These are phyloP conservation scores for Suillus tomentosus DNA, from an alignment of 768 basidiomycete species.

Conservation along the genomic window DNA sequence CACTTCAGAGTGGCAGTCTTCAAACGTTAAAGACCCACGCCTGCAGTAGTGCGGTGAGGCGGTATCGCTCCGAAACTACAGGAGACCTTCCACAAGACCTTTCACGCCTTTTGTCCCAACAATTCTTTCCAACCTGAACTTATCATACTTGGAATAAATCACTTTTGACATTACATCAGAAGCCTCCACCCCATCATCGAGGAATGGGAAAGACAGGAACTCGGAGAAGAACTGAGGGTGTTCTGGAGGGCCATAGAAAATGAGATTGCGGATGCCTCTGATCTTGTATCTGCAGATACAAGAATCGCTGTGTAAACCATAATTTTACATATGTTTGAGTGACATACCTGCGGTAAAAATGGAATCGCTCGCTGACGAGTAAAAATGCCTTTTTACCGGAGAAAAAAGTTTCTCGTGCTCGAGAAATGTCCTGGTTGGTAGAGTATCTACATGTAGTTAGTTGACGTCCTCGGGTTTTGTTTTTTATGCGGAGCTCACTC, in stretches of 20 bases:
- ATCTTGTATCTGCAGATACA: conserved; percentile 74
- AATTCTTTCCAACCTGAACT: conserved; percentile 85
- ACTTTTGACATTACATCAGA: conserved; percentile 82
- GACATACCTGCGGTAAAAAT: conserved; percentile 86
- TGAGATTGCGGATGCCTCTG: conserved; percentile 86
- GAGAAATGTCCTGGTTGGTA: conserved; percentile 90
- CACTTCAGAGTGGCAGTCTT: background rate
- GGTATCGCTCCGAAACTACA: background rate
- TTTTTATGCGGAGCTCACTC: conserved; percentile 56
- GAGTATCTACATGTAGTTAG: conserved; percentile 64
- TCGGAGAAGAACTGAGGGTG: conserved; percentile 94
- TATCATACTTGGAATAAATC: conserved; percentile 88
- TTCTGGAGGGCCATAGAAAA: conserved; percentile 92
- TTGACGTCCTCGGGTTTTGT: background rate
- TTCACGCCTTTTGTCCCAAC: conserved; percentile 28
- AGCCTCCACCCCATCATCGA: conserved; percentile 84
- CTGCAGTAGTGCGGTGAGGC: background rate
- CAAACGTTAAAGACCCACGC: background rate
- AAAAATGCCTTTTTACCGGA: conserved; percentile 83
- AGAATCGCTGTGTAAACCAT: background rate
- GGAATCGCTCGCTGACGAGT: conserved; percentile 95
- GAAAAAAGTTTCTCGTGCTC: conserved; percentile 93
- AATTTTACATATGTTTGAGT: background rate
- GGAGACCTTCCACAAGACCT: conserved; percentile 14
- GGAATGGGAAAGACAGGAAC: conserved; percentile 86